These are phyloP conservation scores for Avena sativa DNA, from an alignment of 176 grass and related monocot genomes.

Conservation along the genomic window DNA sequence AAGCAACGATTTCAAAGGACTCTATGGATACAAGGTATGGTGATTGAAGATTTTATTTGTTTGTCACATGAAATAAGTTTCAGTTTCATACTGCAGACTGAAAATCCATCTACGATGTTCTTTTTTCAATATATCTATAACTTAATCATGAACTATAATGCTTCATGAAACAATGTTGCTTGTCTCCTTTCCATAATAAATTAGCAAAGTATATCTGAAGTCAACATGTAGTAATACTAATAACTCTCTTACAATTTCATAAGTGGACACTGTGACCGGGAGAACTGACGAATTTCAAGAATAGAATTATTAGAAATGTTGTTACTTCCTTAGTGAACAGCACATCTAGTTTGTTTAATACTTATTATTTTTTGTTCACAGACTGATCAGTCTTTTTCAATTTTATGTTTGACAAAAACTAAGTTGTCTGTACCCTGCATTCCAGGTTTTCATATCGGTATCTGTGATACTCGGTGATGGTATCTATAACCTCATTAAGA, in stretches of 20 bases:
- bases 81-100: neutral
- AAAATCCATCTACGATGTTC: constrained; percentile 8
- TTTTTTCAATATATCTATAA: constrained; percentile 14
- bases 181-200: neutral
- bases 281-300: neutral
- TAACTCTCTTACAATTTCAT: neutral
- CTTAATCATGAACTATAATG: neutral
- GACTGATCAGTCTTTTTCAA: neutral
- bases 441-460: constrained; percentile 90
- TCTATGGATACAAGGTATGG: constrained; percentile 87
- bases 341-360: constrained; percentile 4
- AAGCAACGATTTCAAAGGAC: constrained; percentile 89
- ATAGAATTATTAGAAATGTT: neutral
- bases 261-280: neutral
- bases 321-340: neutral
- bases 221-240: constrained; percentile 10
- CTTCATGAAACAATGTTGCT: neutral
- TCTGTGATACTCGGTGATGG: constrained; percentile 92
- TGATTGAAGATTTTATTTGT: constrained; percentile 31
- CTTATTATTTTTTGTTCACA: neutral
- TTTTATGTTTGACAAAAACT: constrained; percentile 13
- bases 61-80: neutral
- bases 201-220: constrained; percentile 26
- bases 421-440: neutral
- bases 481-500: constrained; percentile 94